Evolutionary conservation across 179 eudicot species (phyloP).

Genomic region (Nepenthes alata): DNA sequence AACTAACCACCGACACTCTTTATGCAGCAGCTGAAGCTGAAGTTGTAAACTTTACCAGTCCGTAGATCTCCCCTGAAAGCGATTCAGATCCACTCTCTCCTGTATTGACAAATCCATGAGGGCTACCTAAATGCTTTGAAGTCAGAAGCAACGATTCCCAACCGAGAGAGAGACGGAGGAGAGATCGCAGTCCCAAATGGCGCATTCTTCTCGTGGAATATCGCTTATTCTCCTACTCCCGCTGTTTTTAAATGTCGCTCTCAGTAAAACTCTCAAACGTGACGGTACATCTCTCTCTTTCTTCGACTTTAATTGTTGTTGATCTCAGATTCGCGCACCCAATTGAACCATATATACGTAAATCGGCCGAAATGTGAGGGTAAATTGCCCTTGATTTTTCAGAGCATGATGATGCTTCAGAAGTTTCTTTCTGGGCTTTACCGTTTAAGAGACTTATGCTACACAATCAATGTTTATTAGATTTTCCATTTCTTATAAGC

Average conservation of each 20-base stretch:
- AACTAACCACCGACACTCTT: too few relatives aligned
- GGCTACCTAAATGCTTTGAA: not conserved
- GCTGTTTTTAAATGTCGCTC: slow-evolving; percentile 29
- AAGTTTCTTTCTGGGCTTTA: too few relatives aligned
- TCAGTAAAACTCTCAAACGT: slow-evolving; percentile 70
- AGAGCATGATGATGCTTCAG: too few relatives aligned
- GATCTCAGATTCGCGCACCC: slow-evolving; percentile 5
- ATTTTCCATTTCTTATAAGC: too few relatives aligned
- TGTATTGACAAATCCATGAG: too few relatives aligned
- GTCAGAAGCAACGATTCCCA: not conserved
- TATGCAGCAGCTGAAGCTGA: too few relatives aligned
- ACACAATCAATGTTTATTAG: too few relatives aligned
- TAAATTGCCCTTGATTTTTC: too few relatives aligned
- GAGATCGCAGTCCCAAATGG: slow-evolving; percentile 15
- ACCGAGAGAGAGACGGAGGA: not conserved
- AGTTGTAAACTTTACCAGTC: too few relatives aligned
- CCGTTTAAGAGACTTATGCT: too few relatives aligned
- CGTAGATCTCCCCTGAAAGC: too few relatives aligned
- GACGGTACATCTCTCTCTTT: slow-evolving; percentile 38
- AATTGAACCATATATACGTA: not conserved
- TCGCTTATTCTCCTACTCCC: slow-evolving; percentile 17
- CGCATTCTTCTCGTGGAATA: slow-evolving; percentile 12
- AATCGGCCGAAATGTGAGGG: not conserved
- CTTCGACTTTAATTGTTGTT: not conserved
- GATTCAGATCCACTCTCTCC: too few relatives aligned